Evolutionary conservation across 2,329 filamentous ascomycete species (phyloP).

Genomic region (Sclerotinia sclerotiorum): DNA sequence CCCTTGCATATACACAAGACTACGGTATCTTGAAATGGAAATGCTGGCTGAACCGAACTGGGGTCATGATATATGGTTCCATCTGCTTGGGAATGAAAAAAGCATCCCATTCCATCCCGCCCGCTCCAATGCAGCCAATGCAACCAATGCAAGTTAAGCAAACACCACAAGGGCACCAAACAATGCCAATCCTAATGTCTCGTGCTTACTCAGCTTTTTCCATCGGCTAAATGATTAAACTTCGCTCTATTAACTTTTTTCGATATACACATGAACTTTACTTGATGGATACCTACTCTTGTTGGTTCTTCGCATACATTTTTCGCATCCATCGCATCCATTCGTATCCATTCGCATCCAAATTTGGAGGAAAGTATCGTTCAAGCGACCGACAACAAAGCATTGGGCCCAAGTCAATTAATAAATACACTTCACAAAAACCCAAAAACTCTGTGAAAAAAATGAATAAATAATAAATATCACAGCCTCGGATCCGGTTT

Average conservation of each 20-base stretch:
- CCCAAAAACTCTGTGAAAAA: background rate
- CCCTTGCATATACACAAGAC: too few relatives aligned
- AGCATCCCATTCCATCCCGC: background rate
- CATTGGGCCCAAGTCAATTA: background rate
- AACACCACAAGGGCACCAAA: background rate
- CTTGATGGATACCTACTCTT: background rate
- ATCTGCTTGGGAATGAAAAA: background rate
- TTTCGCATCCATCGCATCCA: background rate
- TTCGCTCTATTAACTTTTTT: background rate
- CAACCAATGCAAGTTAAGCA: background rate
- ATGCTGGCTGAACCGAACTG: background rate
- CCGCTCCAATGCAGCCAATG: background rate
- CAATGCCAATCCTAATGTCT: conserved; percentile 7
- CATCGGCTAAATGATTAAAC: conserved; percentile 8
- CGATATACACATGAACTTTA: background rate
- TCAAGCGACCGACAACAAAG: background rate
- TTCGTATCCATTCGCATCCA: background rate
- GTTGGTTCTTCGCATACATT: background rate
- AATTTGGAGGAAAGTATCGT: background rate
- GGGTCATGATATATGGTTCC: background rate
- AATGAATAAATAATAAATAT: too few relatives aligned
- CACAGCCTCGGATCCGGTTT: background rate
- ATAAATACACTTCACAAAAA: too few relatives aligned
- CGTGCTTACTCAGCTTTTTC: conserved; percentile 9
- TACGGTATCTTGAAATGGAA: too few relatives aligned